Evolutionary conservation across 2,329 filamentous ascomycete genomes (phyloP).

Genomic region (Aspergillus novoparasiticus): DNA sequence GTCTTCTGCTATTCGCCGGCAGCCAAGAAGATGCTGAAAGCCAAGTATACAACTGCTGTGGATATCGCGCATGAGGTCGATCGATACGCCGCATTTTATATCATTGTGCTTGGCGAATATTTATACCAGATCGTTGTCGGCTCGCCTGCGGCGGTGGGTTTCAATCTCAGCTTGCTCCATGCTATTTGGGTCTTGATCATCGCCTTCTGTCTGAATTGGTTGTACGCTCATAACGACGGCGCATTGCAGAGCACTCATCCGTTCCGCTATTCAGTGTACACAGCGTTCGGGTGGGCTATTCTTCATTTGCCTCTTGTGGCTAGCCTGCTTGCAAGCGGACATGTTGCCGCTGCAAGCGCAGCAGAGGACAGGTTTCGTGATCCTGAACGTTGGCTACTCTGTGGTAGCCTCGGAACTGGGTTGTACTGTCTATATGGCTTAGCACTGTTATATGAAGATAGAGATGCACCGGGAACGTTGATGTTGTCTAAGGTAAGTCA

Average conservation of each 20-base stretch:
- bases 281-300: conserved; percentile 50
- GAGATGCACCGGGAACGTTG: conserved; percentile 36
- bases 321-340: conserved; percentile 51
- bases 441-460: conserved; percentile 45
- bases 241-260: conserved; percentile 49
- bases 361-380: conserved; percentile 43
- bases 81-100: conserved; percentile 55
- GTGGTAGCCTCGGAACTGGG: conserved; percentile 50
- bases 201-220: conserved; percentile 55
- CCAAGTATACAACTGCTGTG: conserved; percentile 52
- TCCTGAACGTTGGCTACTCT: conserved; percentile 52
- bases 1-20: conserved; percentile 49
- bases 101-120: conserved; percentile 56
- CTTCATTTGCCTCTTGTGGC: conserved; percentile 51
- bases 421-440: conserved; percentile 45
- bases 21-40: conserved; percentile 46
- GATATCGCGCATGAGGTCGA: conserved; percentile 55
- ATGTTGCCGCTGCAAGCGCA: conserved; percentile 48
- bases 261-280: conserved; percentile 48
- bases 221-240: conserved; percentile 54
- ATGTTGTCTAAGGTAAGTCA: conserved; percentile 34
- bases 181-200: conserved; percentile 54
- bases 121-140: conserved; percentile 53
- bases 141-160: conserved; percentile 49
- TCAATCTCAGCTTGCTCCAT: conserved; percentile 48